A percentile compares a stretch with the other conserved stretches of the same genome.
Conservation (phyloP, 495 filamentous ascomycete species). For the Daldinia caldariorum region DNA sequence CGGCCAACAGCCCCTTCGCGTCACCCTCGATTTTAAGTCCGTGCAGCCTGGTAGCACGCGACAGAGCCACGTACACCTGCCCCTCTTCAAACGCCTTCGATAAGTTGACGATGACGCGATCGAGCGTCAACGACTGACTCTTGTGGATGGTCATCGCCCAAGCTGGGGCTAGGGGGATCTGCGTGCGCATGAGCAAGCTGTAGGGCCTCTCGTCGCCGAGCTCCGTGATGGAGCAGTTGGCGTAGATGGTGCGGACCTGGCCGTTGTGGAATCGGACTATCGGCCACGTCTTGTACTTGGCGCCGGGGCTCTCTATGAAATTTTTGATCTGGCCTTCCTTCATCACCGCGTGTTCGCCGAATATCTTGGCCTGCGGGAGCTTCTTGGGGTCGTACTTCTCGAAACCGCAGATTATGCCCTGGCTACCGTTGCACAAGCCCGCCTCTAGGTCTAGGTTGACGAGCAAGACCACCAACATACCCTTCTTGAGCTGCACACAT, state of each 20-base stretch:
- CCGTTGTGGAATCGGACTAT: constrained; percentile 75
- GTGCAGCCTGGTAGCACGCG: constrained; percentile 79
- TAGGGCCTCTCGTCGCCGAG: constrained; percentile 57
- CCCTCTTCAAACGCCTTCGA: constrained; percentile 89
- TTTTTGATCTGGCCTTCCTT: constrained; percentile 45
- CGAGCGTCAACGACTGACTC: constrained; percentile 91
- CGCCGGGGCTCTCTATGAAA: constrained; percentile 44
- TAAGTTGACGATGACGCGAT: constrained; percentile 89
- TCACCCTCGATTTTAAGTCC: constrained; percentile 66
- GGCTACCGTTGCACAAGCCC: constrained; percentile 86
- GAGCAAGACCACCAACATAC: constrained; percentile 92
- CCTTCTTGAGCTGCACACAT: constrained; percentile 78
- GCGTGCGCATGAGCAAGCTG: constrained; percentile 78
- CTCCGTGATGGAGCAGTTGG: constrained; percentile 59
- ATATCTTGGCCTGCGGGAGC: constrained; percentile 55
- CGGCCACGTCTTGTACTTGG: constrained; percentile 65
- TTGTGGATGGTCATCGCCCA: constrained; percentile 98
- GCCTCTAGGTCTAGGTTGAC: constrained; percentile 82
- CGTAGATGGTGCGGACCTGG: constrained; percentile 51
- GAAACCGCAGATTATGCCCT: constrained; percentile 84
- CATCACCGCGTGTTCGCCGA: constrained; percentile 57
- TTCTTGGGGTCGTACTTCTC: constrained; percentile 69
- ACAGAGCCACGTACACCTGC: constrained; percentile 82
- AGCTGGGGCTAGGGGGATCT: constrained; percentile 85
- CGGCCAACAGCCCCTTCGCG: constrained; percentile 35